Conservation (phyloP, 371 early-diverging fungal genomes). For the Blyttiomyces sp. region DNA sequence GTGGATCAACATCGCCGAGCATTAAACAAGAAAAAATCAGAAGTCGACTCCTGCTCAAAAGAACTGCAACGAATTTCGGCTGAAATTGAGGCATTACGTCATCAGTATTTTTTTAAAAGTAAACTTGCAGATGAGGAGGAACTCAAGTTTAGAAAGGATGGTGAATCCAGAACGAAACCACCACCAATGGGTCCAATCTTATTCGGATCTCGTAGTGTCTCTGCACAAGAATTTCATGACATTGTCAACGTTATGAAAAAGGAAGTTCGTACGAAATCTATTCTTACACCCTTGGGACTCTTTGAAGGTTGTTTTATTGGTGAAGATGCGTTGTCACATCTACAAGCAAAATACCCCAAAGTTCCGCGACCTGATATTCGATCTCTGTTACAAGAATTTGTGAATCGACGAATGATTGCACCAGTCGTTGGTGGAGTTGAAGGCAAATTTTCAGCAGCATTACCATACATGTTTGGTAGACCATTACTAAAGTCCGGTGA, state of each 20-base stretch:
- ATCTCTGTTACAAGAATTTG: conserved; percentile 15
- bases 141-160: conserved; percentile 12
- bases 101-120: conserved; percentile 3
- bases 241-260: conserved; percentile 15
- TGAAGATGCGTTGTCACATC: conserved; percentile 18
- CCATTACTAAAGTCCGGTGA: conserved; percentile 28
- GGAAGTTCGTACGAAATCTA: conserved; percentile 15
- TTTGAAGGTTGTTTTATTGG: conserved; percentile 31
- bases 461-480: conserved; percentile 31
- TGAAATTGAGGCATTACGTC: conserved; percentile 16
- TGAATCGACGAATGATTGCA: conserved; percentile 18
- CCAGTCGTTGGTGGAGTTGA: conserved; percentile 27
- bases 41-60: conserved; percentile 21
- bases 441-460: conserved; percentile 14
- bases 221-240: conserved; percentile 19
- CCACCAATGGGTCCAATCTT: conserved; percentile 11
- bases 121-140: conserved; percentile 23
- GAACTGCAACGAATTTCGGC: conserved; percentile 11
- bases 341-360: conserved; percentile 17
- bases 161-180: conserved; percentile 4
- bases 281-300: conserved; percentile 31
- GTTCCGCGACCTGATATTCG: conserved; percentile 18
- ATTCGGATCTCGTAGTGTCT: conserved; percentile 21
- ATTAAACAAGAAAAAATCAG: conserved; percentile 21
- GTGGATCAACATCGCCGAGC: conserved; percentile 23